Conservation (phyloP, 768 basidiomycete species). For the Tephrocybe sp. region DNA sequence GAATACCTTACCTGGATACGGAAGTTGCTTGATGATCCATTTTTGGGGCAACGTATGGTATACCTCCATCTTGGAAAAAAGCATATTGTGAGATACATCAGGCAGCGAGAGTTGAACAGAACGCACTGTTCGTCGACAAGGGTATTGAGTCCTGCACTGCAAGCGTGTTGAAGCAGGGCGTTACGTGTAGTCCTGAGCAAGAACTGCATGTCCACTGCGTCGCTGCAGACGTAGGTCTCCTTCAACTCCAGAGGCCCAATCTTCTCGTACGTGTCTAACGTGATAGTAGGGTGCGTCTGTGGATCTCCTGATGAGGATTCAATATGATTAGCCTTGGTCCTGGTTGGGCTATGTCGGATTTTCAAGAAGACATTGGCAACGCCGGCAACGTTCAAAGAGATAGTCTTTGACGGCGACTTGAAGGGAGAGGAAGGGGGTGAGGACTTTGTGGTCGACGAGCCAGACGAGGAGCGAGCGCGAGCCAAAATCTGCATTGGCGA, state of each 20-base stretch:
- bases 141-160: constrained; percentile 49
- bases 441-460: constrained; percentile 6
- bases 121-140: constrained; percentile 73
- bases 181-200: constrained; percentile 57
- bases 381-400: constrained; percentile 32
- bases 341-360: constrained; percentile 39
- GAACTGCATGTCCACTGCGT: constrained; percentile 59
- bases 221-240: constrained; percentile 57
- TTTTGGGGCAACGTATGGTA: constrained; percentile 55
- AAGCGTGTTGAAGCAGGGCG: constrained; percentile 48
- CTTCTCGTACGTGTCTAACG: constrained; percentile 23
- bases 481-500: neutral
- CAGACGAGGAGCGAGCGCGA: constrained; percentile 10
- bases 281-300: constrained; percentile 37
- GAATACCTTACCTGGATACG: constrained; percentile 55
- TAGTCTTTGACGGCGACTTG: constrained; percentile 17
- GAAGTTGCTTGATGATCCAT: constrained; percentile 39
- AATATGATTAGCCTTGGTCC: constrained; percentile 28
- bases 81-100: neutral
- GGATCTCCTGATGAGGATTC: constrained; percentile 39
- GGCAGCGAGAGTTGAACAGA: neutral
- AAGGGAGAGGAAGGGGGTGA: constrained; percentile 16
- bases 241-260: constrained; percentile 28
- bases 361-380: constrained; percentile 58
- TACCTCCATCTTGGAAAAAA: constrained; percentile 56